phyloP scores from a whole-genome alignment of 441 rosid genomes.

The Gossypium schwendimanii region DNA sequence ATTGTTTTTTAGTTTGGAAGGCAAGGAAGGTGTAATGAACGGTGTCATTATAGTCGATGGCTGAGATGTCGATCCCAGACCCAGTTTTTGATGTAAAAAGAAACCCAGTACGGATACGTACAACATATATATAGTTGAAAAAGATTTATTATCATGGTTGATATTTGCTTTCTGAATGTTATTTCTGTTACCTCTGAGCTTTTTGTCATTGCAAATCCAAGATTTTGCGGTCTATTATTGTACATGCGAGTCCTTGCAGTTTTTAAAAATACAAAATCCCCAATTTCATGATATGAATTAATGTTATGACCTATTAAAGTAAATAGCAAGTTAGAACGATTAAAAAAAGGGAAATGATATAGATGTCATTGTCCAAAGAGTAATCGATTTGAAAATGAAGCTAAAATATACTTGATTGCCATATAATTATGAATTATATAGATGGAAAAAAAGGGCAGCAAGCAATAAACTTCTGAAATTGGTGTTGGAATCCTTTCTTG shows the following conservation, averaged over 20 bases:
- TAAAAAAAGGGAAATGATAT: too few species aligned
- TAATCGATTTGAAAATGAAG: too few species aligned
- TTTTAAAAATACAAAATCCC: not conserved
- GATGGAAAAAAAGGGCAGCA: too few species aligned
- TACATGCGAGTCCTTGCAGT: not conserved
- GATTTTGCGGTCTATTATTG: not conserved
- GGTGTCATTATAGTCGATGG: slow-evolving; percentile 27
- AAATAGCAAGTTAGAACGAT: too few species aligned
- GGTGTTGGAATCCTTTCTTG: too few species aligned
- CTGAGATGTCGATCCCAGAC: slow-evolving; percentile 23
- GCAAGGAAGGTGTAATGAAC: slow-evolving; percentile 15
- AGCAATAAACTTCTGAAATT: too few species aligned
- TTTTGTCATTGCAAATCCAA: not conserved
- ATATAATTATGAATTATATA: too few species aligned
- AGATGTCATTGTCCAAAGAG: too few species aligned
- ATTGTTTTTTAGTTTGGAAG: slow-evolving; percentile 17
- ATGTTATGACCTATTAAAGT: not conserved
- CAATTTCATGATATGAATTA: not conserved
- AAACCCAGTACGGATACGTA: slow-evolving; percentile 10
- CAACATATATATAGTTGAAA: slow-evolving; percentile 9
- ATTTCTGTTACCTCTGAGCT: not conserved
- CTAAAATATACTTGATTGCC: too few species aligned
- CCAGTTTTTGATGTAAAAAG: slow-evolving; percentile 39
- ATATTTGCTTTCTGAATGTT: not conserved
- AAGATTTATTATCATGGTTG: slow-evolving; percentile 10